Evolutionary conservation across 257 asterid genomes (phyloP).

Genomic region (Misopates orontium): DNA sequence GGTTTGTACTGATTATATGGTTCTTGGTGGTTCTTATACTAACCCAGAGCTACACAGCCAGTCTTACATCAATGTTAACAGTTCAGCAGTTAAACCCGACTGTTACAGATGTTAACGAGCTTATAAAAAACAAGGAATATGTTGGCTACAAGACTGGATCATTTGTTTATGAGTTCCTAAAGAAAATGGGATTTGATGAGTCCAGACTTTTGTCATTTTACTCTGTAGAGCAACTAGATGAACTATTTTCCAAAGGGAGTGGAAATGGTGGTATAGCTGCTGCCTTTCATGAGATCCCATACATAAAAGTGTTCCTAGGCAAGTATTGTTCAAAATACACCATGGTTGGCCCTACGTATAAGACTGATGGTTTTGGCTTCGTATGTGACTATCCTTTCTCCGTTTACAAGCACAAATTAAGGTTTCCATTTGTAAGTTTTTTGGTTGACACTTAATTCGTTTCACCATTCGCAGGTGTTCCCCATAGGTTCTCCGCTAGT

Average conservation of each 20-base stretch:
- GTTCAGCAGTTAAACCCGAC: constrained; percentile 37
- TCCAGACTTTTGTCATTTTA: constrained; percentile 29
- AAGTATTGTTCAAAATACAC: constrained; percentile 45
- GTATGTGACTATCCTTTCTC: constrained; percentile 32
- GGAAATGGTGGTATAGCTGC: constrained; percentile 39
- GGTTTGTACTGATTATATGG: constrained; percentile 42
- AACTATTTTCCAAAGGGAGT: constrained; percentile 35
- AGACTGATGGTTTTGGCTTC: constrained; percentile 52
- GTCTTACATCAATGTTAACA: constrained; percentile 41
- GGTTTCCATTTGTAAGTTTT: too few species aligned
- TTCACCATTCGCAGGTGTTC: constrained; percentile 32
- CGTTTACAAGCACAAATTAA: too few species aligned
- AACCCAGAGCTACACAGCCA: constrained; percentile 44
- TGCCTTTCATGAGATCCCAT: constrained; percentile 44
- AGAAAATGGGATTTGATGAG: constrained; percentile 21
- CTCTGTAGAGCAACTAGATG: constrained; percentile 26
- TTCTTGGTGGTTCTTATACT: constrained; percentile 49
- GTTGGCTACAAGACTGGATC: constrained; percentile 39
- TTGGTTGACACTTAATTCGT: too few species aligned
- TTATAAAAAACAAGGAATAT: constrained; percentile 26
- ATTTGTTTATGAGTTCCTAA: constrained; percentile 30
- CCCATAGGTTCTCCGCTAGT: constrained; percentile 38
- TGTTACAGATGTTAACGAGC: constrained; percentile 26
- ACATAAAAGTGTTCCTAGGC: constrained; percentile 42
- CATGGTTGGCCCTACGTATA: constrained; percentile 38